Evolutionary conservation across 768 basidiomycete species (phyloP), one percentile per base, ranked within the genome.

Genomic region (Hypsizygus marmoreus): DNA sequence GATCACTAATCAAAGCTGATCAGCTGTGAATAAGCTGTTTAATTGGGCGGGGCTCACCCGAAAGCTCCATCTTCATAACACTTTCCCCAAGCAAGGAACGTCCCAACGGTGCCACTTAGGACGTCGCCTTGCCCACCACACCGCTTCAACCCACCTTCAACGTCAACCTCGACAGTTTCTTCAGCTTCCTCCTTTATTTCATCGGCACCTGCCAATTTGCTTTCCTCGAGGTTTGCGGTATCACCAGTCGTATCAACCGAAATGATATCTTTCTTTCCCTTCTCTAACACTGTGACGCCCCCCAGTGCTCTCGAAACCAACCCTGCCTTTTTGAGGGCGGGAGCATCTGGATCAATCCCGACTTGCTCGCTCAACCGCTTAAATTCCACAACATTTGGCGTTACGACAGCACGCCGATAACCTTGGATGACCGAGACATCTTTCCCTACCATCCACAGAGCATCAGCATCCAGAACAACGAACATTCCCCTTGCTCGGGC

Each of bases 51-150:
- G 22, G 61, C 78, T 57, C 58, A 92, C 91, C 86, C 86, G 54
- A 86, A 92, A 1, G 77, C 80, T 12, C 93, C 89, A 33, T 82
- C 81, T 59, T 95, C 92, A 62, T 90, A 98, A 57, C 90, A 92
- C 63, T 88, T 89, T 4, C 89, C 92, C 95, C 97, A 99, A 4
- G 95, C 95, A 55, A 98, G 72, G 63, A 97, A 81, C 2, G 92
- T 81, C 0, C 94, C 97, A 8, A 93, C 86, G 33, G 79, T 75
- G 10, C 97, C 97, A 56, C 86, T 88, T 44, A 98, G 64, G 28
- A 99, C 83, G 66, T 99, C 97, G 0, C 97, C 97, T 63, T 98
- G 97, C 1, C 97, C 97, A 10, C 97, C 95, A 57, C 92, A 95
- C 44, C 97, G 73, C 69, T 95, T 95, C 56, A 91, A 55, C 1